These are phyloP conservation scores for Lachancea sp. DNA, from an alignment of 805 yeast genomes.

Conservation along the genomic window DNA sequence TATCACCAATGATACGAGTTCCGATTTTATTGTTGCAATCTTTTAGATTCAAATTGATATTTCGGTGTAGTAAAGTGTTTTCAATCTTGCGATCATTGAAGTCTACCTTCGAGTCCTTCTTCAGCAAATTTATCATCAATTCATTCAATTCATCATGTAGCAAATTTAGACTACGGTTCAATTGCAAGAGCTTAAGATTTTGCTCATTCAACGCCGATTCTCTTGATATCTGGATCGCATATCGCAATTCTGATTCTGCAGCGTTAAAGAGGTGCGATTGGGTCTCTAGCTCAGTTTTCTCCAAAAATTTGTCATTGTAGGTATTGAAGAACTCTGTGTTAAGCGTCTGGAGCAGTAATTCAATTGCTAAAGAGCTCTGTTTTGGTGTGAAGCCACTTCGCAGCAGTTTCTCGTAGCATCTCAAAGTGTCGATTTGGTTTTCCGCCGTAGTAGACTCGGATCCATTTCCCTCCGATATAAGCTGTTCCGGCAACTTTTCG, in stretches of 20 bases:
- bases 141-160: slow-evolving; percentile 73
- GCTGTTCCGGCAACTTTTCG: slow-evolving; percentile 26
- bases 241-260: slow-evolving; percentile 79
- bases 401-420: slow-evolving; percentile 15
- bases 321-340: slow-evolving; percentile 38
- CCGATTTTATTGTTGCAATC: slow-evolving; percentile 80
- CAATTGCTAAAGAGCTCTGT: slow-evolving; percentile 23
- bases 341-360: slow-evolving; percentile 33
- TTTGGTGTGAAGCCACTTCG: slow-evolving; percentile 19
- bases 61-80: slow-evolving; percentile 67
- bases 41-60: slow-evolving; percentile 62
- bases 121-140: slow-evolving; percentile 47
- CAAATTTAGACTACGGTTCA: slow-evolving; percentile 67
- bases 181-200: slow-evolving; percentile 55
- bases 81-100: slow-evolving; percentile 82
- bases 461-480: slow-evolving; percentile 26
- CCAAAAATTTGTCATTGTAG: slow-evolving; percentile 33
- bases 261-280: slow-evolving; percentile 87
- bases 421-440: slow-evolving; percentile 28
- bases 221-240: slow-evolving; percentile 68
- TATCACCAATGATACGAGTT: slow-evolving; percentile 71
- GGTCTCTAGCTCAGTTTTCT: slow-evolving; percentile 67
- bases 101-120: slow-evolving; percentile 76
- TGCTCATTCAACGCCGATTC: slow-evolving; percentile 63
- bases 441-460: slow-evolving; percentile 28